phyloP scores from a whole-genome alignment of 2,329 filamentous ascomycete genomes.

The Magnaporthiopsis poae region DNA sequence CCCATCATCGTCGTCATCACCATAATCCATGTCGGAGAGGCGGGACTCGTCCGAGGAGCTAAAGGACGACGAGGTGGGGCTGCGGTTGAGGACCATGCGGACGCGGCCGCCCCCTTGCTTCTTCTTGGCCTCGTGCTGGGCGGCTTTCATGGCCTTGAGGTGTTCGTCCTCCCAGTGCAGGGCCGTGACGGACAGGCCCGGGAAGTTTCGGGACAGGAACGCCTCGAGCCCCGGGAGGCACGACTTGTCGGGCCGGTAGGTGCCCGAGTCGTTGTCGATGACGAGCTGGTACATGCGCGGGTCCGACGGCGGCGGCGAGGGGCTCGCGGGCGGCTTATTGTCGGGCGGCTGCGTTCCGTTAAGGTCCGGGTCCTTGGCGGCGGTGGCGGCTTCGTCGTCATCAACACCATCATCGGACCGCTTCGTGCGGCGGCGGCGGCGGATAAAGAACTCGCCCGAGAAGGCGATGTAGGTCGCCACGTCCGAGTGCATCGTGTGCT shows the following conservation, averaged over 20 bases:
- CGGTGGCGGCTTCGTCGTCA: conserved; percentile 31
- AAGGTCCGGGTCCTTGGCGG: too few species aligned
- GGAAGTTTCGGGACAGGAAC: conserved; percentile 65
- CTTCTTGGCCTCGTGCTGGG: conserved; percentile 68
- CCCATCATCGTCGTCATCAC: background rate
- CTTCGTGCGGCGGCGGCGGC: conserved; percentile 25
- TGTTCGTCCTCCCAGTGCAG: conserved; percentile 71
- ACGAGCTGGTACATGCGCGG: conserved; percentile 67
- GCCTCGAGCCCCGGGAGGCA: conserved; percentile 60
- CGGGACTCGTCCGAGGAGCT: conserved; percentile 45
- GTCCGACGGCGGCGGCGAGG: conserved; percentile 28
- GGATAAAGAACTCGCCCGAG: conserved; percentile 86
- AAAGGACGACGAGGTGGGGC: conserved; percentile 36
- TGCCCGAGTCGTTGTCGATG: conserved; percentile 92
- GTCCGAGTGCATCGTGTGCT: conserved; percentile 95
- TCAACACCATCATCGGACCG: too few species aligned
- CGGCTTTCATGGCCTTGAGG: conserved; percentile 64
- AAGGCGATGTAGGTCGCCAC: conserved; percentile 85
- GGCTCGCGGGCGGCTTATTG: conserved; percentile 35
- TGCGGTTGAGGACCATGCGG: conserved; percentile 48
- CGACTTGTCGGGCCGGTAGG: conserved; percentile 76
- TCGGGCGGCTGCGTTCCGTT: conserved; percentile 28
- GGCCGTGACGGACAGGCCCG: conserved; percentile 62
- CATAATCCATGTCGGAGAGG: conserved; percentile 35
- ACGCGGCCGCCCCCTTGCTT: conserved; percentile 37